phyloP scores from a whole-genome alignment of 352 stramenopile species.

The Elongisporangium undulatum region DNA sequence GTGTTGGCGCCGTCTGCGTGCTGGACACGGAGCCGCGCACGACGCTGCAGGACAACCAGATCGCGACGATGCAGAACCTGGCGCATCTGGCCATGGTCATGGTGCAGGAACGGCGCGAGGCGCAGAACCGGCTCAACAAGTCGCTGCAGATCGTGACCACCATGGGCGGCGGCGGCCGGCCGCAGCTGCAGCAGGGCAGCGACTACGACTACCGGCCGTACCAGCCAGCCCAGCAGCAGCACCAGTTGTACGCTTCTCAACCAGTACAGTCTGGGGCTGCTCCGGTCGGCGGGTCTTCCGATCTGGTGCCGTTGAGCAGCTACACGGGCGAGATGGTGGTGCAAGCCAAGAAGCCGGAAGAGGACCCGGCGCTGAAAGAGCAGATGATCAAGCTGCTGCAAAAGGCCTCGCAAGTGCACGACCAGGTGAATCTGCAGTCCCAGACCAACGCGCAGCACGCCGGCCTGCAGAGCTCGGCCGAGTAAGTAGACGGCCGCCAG shows the following conservation, averaged over 20 bases:
- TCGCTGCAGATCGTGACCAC: constrained; percentile 46
- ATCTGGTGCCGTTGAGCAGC: constrained; percentile 70
- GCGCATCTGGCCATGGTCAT: constrained; percentile 84
- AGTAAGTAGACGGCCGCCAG: constrained; percentile 24
- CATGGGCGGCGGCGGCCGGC: constrained; percentile 15
- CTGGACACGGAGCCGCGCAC: constrained; percentile 69
- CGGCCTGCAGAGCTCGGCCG: constrained; percentile 66
- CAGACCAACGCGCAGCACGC: constrained; percentile 53
- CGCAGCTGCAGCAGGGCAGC: constrained; percentile 9
- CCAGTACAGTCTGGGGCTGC: not conserved
- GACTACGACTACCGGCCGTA: constrained; percentile 3
- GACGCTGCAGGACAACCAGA: constrained; percentile 60
- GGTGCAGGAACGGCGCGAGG: constrained; percentile 79
- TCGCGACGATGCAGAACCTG: constrained; percentile 84
- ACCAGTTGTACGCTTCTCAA: not conserved
- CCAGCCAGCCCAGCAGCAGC: not conserved
- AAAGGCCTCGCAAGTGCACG: constrained; percentile 74
- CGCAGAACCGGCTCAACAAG: constrained; percentile 43
- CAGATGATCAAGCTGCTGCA: constrained; percentile 86
- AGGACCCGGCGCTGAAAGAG: constrained; percentile 76
- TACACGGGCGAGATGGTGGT: constrained; percentile 50
- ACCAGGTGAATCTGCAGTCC: constrained; percentile 60
- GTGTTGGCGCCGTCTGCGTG: constrained; percentile 73
- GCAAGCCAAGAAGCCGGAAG: constrained; percentile 31
- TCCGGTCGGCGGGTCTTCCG: constrained; percentile 32